Base-by-base conservation (phyloP, 768 basidiomycete species). In the Trametes cubensis region DNA sequence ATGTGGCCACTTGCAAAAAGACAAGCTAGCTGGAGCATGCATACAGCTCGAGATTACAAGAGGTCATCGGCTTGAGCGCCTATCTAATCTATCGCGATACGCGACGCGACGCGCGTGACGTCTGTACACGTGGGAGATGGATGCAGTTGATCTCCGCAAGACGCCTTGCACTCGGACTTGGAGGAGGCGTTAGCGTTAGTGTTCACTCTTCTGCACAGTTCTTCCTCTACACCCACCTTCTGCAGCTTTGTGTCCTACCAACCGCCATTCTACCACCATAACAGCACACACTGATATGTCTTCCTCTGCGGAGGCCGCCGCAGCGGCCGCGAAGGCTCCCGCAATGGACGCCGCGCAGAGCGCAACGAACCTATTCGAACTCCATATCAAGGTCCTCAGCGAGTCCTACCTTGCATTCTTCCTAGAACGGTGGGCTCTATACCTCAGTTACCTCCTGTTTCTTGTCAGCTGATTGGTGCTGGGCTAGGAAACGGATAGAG, bases 391-490 rank as follows among this genome's bases (percentile, higher is more conserved):
- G 61, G 78, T 85, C 66, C 73, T 92, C 64, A 82, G 81, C 44
- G 89, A 94, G 67, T 89, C 89, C 4, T 94, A 93, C 73, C 80
- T 95, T 60, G 77, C 71, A 60, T 95, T 95, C 78, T 94, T 95
- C 75, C 84, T 86, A 74, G 94, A 95, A 78, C 82, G 94, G 93
- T 90, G 80, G 67, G 45, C 57, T 53, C 55, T 60, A 20, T 62
- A 47, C 60, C 60, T 30, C 48, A 58, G 51, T 52, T 67, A 56
- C 62, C 48, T 63, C 68, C 39, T 52, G 38, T 49, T 47, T n/a
- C 55, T 30, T 44, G 45, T 53, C 26, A 46, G 17, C 66, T 66
- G 54, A 49, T 28, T 0, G 25, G 25, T 3, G 58, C 51, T 53
- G 46, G 30, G 66, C 34, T 70, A 94, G 93, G 71, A 88, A 86